Evolutionary conservation across 1,284 basidiomycete genomes (phyloP), one percentile per base, ranked within the genome.

Genomic region (Moesziomyces antarcticus): DNA sequence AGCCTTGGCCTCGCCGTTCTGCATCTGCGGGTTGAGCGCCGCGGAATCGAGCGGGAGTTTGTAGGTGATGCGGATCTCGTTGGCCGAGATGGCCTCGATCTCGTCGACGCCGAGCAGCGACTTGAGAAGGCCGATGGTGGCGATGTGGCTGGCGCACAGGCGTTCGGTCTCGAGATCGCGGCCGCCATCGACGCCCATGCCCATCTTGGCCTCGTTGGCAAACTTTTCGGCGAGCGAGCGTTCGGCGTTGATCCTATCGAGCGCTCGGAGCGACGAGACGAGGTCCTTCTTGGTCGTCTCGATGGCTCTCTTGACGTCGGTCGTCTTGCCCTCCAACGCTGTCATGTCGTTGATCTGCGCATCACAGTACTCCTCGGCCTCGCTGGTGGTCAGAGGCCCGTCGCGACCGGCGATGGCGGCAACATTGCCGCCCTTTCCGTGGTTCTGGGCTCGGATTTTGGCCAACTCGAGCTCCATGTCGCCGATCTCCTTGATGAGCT

Each of bases 391-490:
- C 54, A 80, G 40, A 0, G 74, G 58, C 11, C 77, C 75, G 7
- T 79, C 73, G 10, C 65, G 52, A 21, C 73, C 75, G 24, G 76
- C 77, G 14, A 73, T 73, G n/a, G 62, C 51, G 21, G 71, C 71
- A 0, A 73, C 58, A 25, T 53, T 70, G 8, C 72, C 67, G 3
- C 71, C 71, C 50, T 67, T 70, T 37, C 72, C 72, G 30, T 70
- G 67, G 45, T 60, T 74, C 25, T 73, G 73, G 1, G 75, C 78
- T 16, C 74, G 70, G 35, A 72, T 79, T 58, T 75, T 75, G 43
- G 78, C 78, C 16, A 80, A 50, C 67, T 78, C 78, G 5, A 80
- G 69, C 62, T 80, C 78, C 78, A 80, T 78, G 41, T 80, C 78
- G 16, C 65, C 72, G 25, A 80, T 80, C 52, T 70, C 68, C 16